Percentiles rank a stretch among this genome's conserved stretches.
These are phyloP conservation scores for Parasarocladium wereldwijsianum DNA, from an alignment of 2,329 filamentous ascomycete genomes.

Conservation along the genomic window DNA sequence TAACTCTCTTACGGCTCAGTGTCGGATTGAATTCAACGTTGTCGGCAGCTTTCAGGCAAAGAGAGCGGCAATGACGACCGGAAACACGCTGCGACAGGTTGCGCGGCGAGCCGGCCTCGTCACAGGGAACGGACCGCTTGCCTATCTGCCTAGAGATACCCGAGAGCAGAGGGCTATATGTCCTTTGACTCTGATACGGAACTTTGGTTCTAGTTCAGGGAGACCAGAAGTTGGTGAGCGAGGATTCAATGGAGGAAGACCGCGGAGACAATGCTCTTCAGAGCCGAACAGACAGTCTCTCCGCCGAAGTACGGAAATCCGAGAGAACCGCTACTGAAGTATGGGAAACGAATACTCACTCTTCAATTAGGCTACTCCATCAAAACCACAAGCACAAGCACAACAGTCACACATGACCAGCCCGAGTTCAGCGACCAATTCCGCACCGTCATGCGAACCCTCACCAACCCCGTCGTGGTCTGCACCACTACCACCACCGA, in stretches of 20 bases:
- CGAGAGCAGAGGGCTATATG: too few relatives aligned
- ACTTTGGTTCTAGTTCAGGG: too few relatives aligned
- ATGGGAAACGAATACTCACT: too few relatives aligned
- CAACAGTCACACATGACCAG: neutral
- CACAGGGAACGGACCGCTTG: too few relatives aligned
- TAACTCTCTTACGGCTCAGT: neutral
- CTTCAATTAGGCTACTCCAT: too few relatives aligned
- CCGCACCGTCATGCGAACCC: constrained; percentile 36
- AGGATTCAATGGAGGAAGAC: too few relatives aligned
- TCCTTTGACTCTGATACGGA: too few relatives aligned
- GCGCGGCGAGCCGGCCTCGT: too few relatives aligned
- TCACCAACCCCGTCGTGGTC: constrained; percentile 40
- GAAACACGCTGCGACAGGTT: too few relatives aligned
- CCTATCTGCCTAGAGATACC: too few relatives aligned
- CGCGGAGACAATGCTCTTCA: neutral
- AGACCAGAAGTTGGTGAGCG: too few relatives aligned
- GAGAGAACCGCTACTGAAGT: neutral
- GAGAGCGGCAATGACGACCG: neutral
- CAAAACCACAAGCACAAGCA: too few relatives aligned
- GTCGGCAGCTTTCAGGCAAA: neutral
- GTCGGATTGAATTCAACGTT: neutral
- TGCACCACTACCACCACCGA: constrained; percentile 30
- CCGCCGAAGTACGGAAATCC: neutral
- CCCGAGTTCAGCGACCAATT: constrained; percentile 27
- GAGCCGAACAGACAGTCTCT: neutral